These are phyloP conservation scores for Yamadazyma scolyti DNA, from an alignment of 805 yeast genomes.

Conservation along the genomic window DNA sequence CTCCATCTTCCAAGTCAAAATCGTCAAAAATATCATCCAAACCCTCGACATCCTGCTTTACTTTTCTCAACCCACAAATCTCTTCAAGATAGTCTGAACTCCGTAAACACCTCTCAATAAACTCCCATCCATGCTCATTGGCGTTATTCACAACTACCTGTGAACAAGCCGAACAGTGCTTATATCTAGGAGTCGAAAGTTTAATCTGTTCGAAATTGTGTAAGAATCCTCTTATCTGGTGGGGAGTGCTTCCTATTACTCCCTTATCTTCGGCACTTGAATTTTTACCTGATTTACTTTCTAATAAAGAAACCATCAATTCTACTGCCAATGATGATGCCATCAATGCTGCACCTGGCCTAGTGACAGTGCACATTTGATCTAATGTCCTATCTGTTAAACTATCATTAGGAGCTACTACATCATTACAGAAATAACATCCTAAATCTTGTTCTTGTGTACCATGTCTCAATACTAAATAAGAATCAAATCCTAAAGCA, in stretches of 20 bases:
- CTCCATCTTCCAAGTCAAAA: constrained; percentile 11
- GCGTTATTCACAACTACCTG: constrained; percentile 50
- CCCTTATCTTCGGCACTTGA: constrained; percentile 30
- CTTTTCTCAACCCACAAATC: constrained; percentile 71
- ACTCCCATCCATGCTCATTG: constrained; percentile 66
- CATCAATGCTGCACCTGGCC: constrained; percentile 91
- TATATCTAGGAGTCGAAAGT: constrained; percentile 68
- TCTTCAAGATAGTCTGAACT: constrained; percentile 67
- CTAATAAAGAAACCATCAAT: constrained; percentile 67
- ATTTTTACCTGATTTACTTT: constrained; percentile 51
- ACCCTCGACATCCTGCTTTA: constrained; percentile 68
- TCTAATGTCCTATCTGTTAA: constrained; percentile 85
- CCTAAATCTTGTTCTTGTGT: constrained; percentile 50
- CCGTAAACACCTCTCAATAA: constrained; percentile 67
- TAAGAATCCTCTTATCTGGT: constrained; percentile 87
- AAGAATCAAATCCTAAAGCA: constrained; percentile 93
- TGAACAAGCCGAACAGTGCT: constrained; percentile 87
- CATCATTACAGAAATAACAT: constrained; percentile 94
- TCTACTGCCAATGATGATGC: constrained; percentile 90
- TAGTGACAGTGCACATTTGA: constrained; percentile 97
- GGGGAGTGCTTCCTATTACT: constrained; percentile 71
- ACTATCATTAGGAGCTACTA: constrained; percentile 89
- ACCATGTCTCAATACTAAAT: constrained; percentile 93
- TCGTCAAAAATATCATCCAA: constrained; percentile 7
- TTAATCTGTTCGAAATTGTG: constrained; percentile 60